Evolutionary conservation across 2,329 filamentous ascomycete genomes (phyloP).

Genomic region (Alternaria arbusti): DNA sequence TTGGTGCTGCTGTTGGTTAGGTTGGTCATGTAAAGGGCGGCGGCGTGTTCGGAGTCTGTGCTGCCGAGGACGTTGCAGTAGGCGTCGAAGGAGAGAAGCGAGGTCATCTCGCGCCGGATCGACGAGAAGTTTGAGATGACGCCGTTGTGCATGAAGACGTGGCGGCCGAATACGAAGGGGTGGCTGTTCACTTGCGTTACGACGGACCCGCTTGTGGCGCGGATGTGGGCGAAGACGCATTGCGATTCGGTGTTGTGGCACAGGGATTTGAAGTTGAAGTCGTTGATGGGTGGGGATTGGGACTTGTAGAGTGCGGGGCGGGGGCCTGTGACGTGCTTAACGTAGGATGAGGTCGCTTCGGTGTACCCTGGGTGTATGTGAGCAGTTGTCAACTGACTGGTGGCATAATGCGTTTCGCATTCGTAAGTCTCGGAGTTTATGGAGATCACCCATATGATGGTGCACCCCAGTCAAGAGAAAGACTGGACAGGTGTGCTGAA

Average conservation of each 20-base stretch:
- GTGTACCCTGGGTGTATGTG: constrained; percentile 52
- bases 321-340: constrained; percentile 45
- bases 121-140: constrained; percentile 55
- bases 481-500: not conserved
- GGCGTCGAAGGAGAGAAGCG: constrained; percentile 55
- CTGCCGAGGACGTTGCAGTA: constrained; percentile 58
- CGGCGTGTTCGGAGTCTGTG: constrained; percentile 62
- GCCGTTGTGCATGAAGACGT: constrained; percentile 65
- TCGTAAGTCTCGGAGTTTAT: accelerated
- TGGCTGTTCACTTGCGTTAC: constrained; percentile 61
- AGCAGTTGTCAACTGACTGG: not conserved
- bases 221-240: constrained; percentile 61
- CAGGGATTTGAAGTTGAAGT: constrained; percentile 61
- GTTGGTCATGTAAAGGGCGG: constrained; percentile 58
- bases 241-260: constrained; percentile 59
- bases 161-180: constrained; percentile 62
- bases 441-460: not conserved
- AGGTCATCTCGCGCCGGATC: constrained; percentile 56
- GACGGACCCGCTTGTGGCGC: constrained; percentile 57
- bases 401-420: not conserved
- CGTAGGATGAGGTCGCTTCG: constrained; percentile 50
- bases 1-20: constrained; percentile 50
- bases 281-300: constrained; percentile 59
- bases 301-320: constrained; percentile 61
- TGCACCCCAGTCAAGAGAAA: not conserved